Evolutionary conservation across 495 filamentous ascomycete species (phyloP).

Genomic region (Penicillium mononematosum): DNA sequence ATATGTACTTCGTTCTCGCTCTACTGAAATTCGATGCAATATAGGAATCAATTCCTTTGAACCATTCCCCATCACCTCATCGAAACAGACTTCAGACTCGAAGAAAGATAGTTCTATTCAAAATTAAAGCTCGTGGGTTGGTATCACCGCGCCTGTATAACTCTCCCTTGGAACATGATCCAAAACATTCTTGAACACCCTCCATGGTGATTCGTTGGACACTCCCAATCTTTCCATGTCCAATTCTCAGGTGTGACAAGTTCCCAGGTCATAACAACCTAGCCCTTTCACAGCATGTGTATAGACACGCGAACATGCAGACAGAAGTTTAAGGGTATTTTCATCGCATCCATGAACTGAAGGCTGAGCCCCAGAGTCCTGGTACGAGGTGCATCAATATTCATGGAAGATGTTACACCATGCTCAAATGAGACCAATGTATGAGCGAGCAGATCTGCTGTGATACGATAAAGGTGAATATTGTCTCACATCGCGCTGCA

Average conservation of each 20-base stretch:
- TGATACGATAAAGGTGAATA: not conserved
- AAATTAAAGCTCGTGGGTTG: conserved; percentile 10
- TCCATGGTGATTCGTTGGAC: not conserved
- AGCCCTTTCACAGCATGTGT: conserved; percentile 3
- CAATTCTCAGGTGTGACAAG: not conserved
- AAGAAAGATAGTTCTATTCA: conserved; percentile 1
- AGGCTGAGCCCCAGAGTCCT: conserved; percentile 7
- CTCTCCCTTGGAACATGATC: not conserved
- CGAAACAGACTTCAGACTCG: conserved; percentile 4
- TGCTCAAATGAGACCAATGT: not conserved
- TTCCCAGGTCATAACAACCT: not conserved
- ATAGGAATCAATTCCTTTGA: not conserved
- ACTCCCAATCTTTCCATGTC: not conserved
- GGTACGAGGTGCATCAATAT: conserved; percentile 3
- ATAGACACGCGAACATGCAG: conserved; percentile 8
- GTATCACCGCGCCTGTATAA: conserved; percentile 1
- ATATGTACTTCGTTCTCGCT: conserved; percentile 4
- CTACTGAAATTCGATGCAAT: not conserved
- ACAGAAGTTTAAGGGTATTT: not conserved
- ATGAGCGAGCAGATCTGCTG: not conserved
- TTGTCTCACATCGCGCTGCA: conserved; percentile 8
- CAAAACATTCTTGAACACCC: not conserved
- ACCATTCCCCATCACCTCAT: not conserved
- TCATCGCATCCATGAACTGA: not conserved
- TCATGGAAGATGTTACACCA: conserved; percentile 9